Evolutionary conservation across 495 filamentous ascomycete genomes (phyloP), one percentile per base, ranked within the genome.

Genomic region (Trichoderma asperelloides): DNA sequence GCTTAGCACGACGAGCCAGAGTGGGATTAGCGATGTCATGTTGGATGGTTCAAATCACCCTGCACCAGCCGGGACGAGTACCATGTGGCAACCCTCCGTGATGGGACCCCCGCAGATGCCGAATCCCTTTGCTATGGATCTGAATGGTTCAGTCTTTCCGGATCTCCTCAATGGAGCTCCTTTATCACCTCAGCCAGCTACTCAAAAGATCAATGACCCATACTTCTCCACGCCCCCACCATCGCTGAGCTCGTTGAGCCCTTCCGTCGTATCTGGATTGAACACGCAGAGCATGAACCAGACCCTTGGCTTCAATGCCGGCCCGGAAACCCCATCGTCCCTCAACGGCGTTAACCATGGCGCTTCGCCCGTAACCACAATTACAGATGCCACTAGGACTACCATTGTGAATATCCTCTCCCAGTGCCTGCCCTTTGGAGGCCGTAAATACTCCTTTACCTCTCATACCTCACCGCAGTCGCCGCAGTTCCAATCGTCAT

Each of bases 321-420:
- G 81, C 68, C 85, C 88, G 47, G 89, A 91, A 71, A 88, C 87
- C 66, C 84, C 87, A 62, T 88, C 86, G 25, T 91, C 89, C 49
- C 84, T 90, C 68, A 86, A 83, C 71, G 85, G 85, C 71, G 84
- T 80, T 76, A 84, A 83, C 70, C 83, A 84, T 73, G 81, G 81
- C 70, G 78, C 79, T 70, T 80, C 82, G 71, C 84, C 83, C 68
- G 75, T 84, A 68, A 77, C 84, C 69, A 85, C 93, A 70, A 94
- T 98, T 77, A 96, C 94, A 72, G 96, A 98, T 80, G 87, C 90
- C 75, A 98, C 94, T 68, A 87, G 95, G 78, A 89, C 91, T 80
- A 87, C 93, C 74, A 84, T 97, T 79, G 78, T 96, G 76, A 82
- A 85, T 71, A 92, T 89, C 69, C 86, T 98, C 69, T 77, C 90